Evolutionary conservation across 1,284 basidiomycete species (phyloP), one percentile per base, ranked within the genome.

Genomic region (Tilletia indica): DNA sequence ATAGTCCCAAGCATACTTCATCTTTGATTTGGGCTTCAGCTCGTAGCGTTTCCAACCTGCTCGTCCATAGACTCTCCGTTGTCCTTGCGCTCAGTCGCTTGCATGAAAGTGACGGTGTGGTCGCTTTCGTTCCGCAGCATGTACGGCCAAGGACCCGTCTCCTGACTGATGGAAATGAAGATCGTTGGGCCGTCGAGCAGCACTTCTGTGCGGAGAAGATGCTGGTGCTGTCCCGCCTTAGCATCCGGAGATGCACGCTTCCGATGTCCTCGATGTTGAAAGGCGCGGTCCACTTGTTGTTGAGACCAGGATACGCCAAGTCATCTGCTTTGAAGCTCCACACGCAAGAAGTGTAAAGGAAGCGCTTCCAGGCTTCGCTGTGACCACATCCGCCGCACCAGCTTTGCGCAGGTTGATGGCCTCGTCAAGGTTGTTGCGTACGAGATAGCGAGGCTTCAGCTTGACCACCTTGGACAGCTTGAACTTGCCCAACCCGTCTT

Each of bases 401-500:
- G 94, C 91, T 84, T 98, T 94, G 39, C 97, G 90, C 85, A 96
- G 90, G 66, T 89, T 89, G 58, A 99, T 87, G 0, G 90, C 79
- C 70, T 90, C 89, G 4, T 86, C 80, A 47, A 94, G 88, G 75
- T 89, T 88, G 86, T 98, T 99, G 85, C 91, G 92, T 80, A 99
- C 86, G 74, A 98, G 86, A 87, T 96, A 99, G 38, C 96, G 89
- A 14, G 97, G 97, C 5, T 92, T 88, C 51, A 99, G 86, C 0
- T 93, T 97, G 80, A 99, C 91, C 75, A 98, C 92, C 86, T 98
- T 98, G 38, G 91, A 92, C 66, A 99, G 87, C 84, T 98, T 97
- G 86, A 98, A 99, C 87, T 88, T 83, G 56, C 97, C 97, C 36
- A 92, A 86, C 3, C 96, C 96, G 84, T 97, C 95, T 25, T 90